Evolutionary conservation across 192 early-diverging fungal genomes (phyloP).

Genomic region (Coemansia sp.): DNA sequence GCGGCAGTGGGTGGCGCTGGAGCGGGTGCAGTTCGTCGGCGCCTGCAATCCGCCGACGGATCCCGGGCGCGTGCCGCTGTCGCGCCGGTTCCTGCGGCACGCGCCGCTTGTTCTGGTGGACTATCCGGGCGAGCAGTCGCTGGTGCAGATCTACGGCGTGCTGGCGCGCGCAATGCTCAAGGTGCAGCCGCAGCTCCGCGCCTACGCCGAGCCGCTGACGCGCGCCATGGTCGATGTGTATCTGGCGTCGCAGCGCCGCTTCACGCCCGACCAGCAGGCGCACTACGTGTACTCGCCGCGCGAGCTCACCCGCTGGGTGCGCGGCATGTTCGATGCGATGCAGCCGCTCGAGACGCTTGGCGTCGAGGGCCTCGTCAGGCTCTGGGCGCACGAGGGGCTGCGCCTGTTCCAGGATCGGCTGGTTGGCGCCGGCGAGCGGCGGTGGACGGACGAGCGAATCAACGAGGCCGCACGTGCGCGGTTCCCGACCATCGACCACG

Average conservation of each 20-base stretch:
- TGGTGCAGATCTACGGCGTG: constrained; percentile 94
- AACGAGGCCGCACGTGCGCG: constrained; percentile 80
- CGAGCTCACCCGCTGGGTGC: constrained; percentile 98
- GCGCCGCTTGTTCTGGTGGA: constrained; percentile 97
- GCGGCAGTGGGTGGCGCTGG: constrained; percentile 91
- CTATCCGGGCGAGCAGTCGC: constrained; percentile 90
- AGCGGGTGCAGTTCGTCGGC: constrained; percentile 99
- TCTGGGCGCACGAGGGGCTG: constrained; percentile 98
- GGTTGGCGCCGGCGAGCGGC: constrained; percentile 80
- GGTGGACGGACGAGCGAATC: constrained; percentile 89
- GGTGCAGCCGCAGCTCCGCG: constrained; percentile 85
- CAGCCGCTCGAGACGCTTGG: constrained; percentile 75
- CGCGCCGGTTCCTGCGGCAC: constrained; percentile 95
- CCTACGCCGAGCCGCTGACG: constrained; percentile 88
- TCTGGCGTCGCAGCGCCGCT: constrained; percentile 81
- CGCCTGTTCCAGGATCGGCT: constrained; percentile 99
- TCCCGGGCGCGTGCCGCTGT: constrained; percentile 94
- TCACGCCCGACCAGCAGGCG: constrained; percentile 97
- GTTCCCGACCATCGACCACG: constrained; percentile 81
- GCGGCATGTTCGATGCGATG: constrained; percentile 96
- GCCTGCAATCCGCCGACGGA: constrained; percentile 99
- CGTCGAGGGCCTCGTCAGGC: constrained; percentile 85
- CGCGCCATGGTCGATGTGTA: constrained; percentile 98
- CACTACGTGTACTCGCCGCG: constrained; percentile 99
- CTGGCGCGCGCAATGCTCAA: constrained; percentile 92